Conservation (phyloP, 306 rosid species). For the Argentina anserina region DNA sequence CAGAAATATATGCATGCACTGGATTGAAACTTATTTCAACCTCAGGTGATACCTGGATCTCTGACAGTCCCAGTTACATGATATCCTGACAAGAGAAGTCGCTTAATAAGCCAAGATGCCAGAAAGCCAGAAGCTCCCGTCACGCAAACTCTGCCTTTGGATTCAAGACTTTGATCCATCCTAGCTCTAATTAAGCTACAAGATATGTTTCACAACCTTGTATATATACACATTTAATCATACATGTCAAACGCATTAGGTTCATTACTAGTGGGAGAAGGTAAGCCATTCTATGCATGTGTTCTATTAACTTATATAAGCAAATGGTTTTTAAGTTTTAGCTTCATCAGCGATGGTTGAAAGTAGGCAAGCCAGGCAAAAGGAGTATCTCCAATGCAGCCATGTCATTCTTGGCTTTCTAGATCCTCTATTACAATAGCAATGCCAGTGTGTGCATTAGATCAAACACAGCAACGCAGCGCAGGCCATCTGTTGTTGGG, state of each 20-base stretch:
- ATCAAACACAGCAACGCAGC: not conserved
- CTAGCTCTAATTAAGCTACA: not conserved
- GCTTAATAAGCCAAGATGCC: conserved; percentile 81
- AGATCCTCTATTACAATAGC: not conserved
- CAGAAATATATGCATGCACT: not conserved
- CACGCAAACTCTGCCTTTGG: conserved; percentile 66
- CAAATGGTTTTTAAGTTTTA: not conserved
- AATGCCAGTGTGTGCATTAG: not conserved
- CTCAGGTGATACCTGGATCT: conserved; percentile 49
- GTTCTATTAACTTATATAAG: not conserved
- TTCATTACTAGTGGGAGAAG: not conserved
- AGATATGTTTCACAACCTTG: not conserved
- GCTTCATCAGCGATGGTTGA: not conserved
- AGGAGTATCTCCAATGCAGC: no score
- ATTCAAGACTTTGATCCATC: conserved; percentile 37
- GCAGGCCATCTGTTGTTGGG: not conserved
- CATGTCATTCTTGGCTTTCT: conserved; percentile 1
- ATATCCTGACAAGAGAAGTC: conserved; percentile 70
- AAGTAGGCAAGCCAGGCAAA: conserved; percentile 16
- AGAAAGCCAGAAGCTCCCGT: conserved; percentile 86
- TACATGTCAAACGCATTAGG: not conserved
- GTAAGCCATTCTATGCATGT: conserved; percentile 18
- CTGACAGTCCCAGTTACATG: conserved; percentile 73
- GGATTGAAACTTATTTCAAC: not conserved
- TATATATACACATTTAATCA: not conserved